These are phyloP conservation scores for Dinochytrium kinnereticum DNA, from an alignment of 371 early-diverging fungal genomes.

Conservation along the genomic window DNA sequence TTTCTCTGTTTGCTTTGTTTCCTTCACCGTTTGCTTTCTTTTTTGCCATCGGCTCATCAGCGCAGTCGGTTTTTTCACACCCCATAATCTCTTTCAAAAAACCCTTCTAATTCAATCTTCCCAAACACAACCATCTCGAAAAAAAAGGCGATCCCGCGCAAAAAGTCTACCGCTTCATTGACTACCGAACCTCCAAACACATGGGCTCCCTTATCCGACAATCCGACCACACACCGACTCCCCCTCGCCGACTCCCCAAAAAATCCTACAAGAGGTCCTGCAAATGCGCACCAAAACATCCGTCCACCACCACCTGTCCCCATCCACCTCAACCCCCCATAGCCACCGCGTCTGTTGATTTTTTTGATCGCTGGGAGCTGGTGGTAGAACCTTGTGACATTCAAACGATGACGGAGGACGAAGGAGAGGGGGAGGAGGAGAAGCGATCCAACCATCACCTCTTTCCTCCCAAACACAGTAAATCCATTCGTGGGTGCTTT, in stretches of 20 bases:
- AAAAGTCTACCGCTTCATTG: background rate
- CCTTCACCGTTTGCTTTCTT: too few relatives aligned
- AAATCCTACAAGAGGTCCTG: background rate
- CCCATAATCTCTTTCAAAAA: too few relatives aligned
- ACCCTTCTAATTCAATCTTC: background rate
- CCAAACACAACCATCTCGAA: background rate
- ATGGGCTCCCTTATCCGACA: slow-evolving; percentile 5
- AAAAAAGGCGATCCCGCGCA: background rate
- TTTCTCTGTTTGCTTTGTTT: too few relatives aligned
- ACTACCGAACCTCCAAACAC: background rate
- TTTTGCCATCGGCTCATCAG: too few relatives aligned
- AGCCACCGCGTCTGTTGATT: background rate
- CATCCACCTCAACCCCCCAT: background rate
- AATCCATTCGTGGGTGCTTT: background rate
- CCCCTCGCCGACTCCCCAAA: background rate
- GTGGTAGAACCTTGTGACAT: background rate
- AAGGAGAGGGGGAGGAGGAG: background rate
- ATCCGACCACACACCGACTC: background rate
- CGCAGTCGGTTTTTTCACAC: too few relatives aligned
- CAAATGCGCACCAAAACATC: background rate
- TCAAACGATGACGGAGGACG: background rate
- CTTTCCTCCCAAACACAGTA: background rate
- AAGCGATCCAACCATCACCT: too few relatives aligned
- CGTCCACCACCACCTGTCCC: background rate
- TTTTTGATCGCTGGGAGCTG: background rate